A percentile compares a stretch with the other conserved stretches of the same genome.
Evolutionary conservation across 1,284 basidiomycete species (phyloP).

Genomic region (Sanghuangporus weigelae): DNA sequence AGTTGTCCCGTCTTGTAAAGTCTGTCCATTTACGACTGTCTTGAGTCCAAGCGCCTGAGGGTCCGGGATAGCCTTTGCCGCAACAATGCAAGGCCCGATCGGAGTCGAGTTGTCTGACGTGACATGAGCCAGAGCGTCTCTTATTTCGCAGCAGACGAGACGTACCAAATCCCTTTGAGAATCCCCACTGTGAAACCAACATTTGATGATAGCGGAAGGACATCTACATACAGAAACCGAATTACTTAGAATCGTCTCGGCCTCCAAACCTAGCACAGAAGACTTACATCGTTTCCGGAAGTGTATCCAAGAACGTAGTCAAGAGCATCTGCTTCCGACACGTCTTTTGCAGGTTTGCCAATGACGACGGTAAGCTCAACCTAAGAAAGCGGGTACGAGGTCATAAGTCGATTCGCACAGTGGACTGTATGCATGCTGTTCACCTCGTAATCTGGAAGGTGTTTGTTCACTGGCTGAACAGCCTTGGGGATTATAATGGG

Average conservation of each 20-base stretch:
- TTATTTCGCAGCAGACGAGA: conserved; percentile 1
- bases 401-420: background rate
- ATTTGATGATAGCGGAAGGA: conserved; percentile 79
- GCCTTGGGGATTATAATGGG: conserved; percentile 63
- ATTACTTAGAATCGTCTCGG: conserved; percentile 44
- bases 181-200: conserved; percentile 75
- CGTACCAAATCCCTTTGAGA: conserved; percentile 79
- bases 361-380: conserved; percentile 86
- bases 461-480: conserved; percentile 64
- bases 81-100: conserved; percentile 72
- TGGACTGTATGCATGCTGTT: background rate
- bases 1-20: conserved; percentile 73
- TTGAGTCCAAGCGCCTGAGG: conserved; percentile 66
- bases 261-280: conserved; percentile 43
- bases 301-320: conserved; percentile 82
- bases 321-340: conserved; percentile 68
- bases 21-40: conserved; percentile 61
- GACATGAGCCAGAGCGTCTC: background rate
- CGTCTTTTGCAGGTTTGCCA: conserved; percentile 74
- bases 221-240: conserved; percentile 36
- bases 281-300: conserved; percentile 68
- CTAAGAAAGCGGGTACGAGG: background rate
- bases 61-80: conserved; percentile 56
- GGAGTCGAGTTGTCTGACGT: conserved; percentile 66
- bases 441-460: conserved; percentile 78